phyloP scores from a whole-genome alignment of 192 early-diverging fungal genomes.

The Backusella morwellensis region DNA sequence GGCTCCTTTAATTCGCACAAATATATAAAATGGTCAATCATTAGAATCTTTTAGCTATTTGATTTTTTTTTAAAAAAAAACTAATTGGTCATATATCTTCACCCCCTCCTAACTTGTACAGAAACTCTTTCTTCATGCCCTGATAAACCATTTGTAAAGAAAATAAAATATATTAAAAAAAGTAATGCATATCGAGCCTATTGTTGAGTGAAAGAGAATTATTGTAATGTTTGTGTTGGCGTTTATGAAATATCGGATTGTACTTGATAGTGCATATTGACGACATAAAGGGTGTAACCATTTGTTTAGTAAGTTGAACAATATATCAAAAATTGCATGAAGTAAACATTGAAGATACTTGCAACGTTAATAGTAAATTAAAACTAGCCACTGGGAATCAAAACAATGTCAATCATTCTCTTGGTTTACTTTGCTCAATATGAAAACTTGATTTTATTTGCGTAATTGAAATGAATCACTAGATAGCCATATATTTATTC shows the following conservation, averaged over 20 bases:
- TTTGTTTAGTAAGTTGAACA: too few relatives aligned
- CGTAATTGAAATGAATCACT: neutral
- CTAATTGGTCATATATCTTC: neutral
- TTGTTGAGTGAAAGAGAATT: neutral
- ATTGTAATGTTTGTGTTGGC: neutral
- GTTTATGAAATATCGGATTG: too few relatives aligned
- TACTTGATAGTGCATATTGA: too few relatives aligned
- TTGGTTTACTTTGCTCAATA: neutral
- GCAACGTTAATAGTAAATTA: neutral
- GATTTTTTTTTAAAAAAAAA: neutral
- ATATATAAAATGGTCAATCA: neutral
- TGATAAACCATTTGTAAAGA: slow-evolving; percentile 6
- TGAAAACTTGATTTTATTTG: neutral
- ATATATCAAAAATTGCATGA: neutral
- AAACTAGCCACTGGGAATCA: neutral
- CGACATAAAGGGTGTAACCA: too few relatives aligned
- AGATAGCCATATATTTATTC: neutral
- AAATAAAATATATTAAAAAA: neutral
- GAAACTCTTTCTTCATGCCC: slow-evolving; percentile 5
- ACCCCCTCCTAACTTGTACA: neutral
- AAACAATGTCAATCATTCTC: neutral
- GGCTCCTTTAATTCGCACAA: slow-evolving; percentile 1
- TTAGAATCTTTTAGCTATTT: neutral
- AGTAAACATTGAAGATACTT: neutral
- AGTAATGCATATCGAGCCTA: neutral